phyloP scores from a whole-genome alignment of 345 rosid species.

The sweet orange (Citrus sinensis) region DVS_A1.0 CM039165.1:36387501-36388000 shows the following conservation, averaged over 20 bases:
- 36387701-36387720: constrained; percentile 63
- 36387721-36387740: constrained; percentile 47
- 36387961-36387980: constrained; percentile 57
- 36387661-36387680: constrained; percentile 56
- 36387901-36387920: constrained; percentile 42
- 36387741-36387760: constrained; percentile 55
- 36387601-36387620: constrained; percentile 30
- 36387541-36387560: constrained; percentile 48
- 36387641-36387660: constrained; percentile 40
- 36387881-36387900: constrained; percentile 20
- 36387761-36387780: constrained; percentile 57
- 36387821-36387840: constrained; percentile 64
- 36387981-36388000: constrained; percentile 67
- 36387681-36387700: constrained; percentile 67
- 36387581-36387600: constrained; percentile 48
- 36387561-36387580: constrained; percentile 64
- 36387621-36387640: constrained; percentile 48
- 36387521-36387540: constrained; percentile 45
- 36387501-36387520: constrained; percentile 46
- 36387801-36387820: constrained; percentile 48
- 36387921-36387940: constrained; percentile 36
- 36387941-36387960: constrained; percentile 41
- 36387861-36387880: constrained; percentile 28
- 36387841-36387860: constrained; percentile 53
- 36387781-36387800: constrained; percentile 63